These are phyloP conservation scores for Mortierella antarctica DNA, from an alignment of 192 early-diverging fungal genomes.

Conservation along the genomic window DNA sequence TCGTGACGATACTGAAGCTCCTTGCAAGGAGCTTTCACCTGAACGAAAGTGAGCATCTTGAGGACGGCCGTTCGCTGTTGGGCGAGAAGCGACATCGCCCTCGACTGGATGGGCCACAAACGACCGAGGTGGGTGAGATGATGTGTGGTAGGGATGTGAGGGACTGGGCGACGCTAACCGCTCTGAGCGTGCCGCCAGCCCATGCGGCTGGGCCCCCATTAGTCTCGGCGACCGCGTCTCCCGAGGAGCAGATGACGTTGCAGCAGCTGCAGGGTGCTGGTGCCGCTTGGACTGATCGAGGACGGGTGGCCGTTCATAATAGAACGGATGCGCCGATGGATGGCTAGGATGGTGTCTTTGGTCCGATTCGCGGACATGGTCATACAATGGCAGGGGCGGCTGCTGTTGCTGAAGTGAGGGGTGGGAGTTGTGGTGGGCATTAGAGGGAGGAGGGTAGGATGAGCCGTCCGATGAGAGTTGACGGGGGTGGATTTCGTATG, in stretches of 20 bases:
- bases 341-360: constrained; percentile 11
- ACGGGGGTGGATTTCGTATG: neutral
- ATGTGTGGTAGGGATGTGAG: constrained; percentile 27
- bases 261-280: neutral
- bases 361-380: constrained; percentile 54
- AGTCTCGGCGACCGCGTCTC: constrained; percentile 6
- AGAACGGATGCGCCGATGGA: neutral
- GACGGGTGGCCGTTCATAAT: neutral
- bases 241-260: constrained; percentile 1
- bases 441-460: neutral
- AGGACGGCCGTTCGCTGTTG: no score
- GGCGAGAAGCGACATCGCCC: neutral
- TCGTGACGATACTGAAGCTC: no score
- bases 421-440: constrained; percentile 18
- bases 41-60: no score
- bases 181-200: constrained; percentile 15
- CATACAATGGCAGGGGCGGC: constrained; percentile 41
- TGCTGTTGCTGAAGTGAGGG: constrained; percentile 53
- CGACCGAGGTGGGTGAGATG: neutral
- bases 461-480: constrained; percentile 1
- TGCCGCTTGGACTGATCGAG: constrained; percentile 9
- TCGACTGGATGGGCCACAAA: constrained; percentile 8
- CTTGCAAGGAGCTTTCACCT: no score
- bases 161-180: constrained; percentile 14
- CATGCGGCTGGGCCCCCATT: constrained; percentile 12